Conservation (phyloP, 345 rosid genomes). For the Arabis hirsuta region DNA sequence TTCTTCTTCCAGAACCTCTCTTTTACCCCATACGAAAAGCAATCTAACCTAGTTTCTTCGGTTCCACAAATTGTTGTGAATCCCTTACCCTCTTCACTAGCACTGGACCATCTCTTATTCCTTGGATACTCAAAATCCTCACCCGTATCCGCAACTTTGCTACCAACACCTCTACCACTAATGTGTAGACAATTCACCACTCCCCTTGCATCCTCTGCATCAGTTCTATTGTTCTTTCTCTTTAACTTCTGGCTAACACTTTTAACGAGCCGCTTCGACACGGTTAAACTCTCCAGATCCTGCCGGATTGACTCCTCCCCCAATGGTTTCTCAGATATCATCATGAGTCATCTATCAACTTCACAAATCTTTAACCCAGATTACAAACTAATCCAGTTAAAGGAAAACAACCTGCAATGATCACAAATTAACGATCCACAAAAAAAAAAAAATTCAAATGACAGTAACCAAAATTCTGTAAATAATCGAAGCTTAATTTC, state of each 20-base stretch:
- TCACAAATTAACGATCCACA: background rate
- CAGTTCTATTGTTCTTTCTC: constrained; percentile 57
- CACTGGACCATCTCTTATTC: constrained; percentile 75
- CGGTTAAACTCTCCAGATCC: constrained; percentile 71
- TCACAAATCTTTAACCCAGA: background rate
- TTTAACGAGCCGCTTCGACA: constrained; percentile 75
- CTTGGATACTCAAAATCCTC: constrained; percentile 81
- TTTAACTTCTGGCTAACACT: constrained; percentile 78
- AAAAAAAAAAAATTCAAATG: background rate
- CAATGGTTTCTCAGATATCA: constrained; percentile 48
- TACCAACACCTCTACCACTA: constrained; percentile 79
- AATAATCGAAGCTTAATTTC: no score
- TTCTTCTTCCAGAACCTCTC: constrained; percentile 86
- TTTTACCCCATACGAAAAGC: constrained; percentile 84
- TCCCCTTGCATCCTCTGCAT: constrained; percentile 59
- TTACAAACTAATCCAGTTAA: constrained; percentile 9
- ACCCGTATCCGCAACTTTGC: constrained; percentile 90
- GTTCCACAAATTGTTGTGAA: constrained; percentile 63
- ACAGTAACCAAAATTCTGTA: background rate
- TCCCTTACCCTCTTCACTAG: constrained; percentile 75
- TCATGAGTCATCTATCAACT: constrained; percentile 32
- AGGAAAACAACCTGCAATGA: constrained; percentile 4
- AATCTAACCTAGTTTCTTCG: constrained; percentile 77
- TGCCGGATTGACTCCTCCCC: constrained; percentile 63
- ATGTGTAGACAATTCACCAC: constrained; percentile 69